These are phyloP conservation scores for Dictyostelium firmibasis DNA, from an alignment of 78 protist genomes.

Conservation along the genomic window DNA sequence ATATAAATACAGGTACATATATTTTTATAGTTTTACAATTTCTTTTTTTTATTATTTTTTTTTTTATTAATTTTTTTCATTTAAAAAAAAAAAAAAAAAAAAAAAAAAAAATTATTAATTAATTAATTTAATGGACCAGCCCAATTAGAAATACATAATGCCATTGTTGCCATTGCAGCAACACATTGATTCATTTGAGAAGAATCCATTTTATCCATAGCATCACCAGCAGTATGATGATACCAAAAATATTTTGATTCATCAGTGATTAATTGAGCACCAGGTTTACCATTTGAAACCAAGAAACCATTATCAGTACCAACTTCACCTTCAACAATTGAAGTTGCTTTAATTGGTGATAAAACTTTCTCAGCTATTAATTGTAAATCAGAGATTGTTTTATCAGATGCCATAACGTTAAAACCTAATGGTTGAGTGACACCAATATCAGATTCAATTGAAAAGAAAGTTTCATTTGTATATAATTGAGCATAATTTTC, in stretches of 20 bases:
- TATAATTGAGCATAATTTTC: slow-evolving; percentile 21
- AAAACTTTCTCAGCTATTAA: slow-evolving; percentile 16
- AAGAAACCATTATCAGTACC: slow-evolving; percentile 58
- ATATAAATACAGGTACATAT: no score
- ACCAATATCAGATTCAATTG: slow-evolving; percentile 86
- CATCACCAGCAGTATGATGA: slow-evolving; percentile 89
- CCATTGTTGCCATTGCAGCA: slow-evolving; percentile 77
- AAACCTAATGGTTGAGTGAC: slow-evolving; percentile 69
- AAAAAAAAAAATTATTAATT: no score
- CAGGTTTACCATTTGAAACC: slow-evolving; percentile 58
- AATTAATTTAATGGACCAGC: background rate
- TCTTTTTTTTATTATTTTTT: no score
- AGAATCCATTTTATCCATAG: slow-evolving; percentile 57
- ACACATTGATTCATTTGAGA: slow-evolving; percentile 66
- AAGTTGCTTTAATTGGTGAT: background rate
- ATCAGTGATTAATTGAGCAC: slow-evolving; percentile 33
- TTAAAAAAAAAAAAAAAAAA: no score
- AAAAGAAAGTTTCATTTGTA: slow-evolving; percentile 37
- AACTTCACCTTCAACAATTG: slow-evolving; percentile 28
- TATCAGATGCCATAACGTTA: background rate
- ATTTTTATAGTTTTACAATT: background rate
- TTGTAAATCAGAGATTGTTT: background rate
- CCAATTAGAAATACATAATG: slow-evolving; percentile 61
- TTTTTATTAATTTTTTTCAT: background rate
- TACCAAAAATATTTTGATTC: slow-evolving; percentile 78